A percentile compares a stretch with the other conserved stretches of the same genome.
Conservation (phyloP, 495 filamentous ascomycete genomes). For the Xylaria nigripes region DNA sequence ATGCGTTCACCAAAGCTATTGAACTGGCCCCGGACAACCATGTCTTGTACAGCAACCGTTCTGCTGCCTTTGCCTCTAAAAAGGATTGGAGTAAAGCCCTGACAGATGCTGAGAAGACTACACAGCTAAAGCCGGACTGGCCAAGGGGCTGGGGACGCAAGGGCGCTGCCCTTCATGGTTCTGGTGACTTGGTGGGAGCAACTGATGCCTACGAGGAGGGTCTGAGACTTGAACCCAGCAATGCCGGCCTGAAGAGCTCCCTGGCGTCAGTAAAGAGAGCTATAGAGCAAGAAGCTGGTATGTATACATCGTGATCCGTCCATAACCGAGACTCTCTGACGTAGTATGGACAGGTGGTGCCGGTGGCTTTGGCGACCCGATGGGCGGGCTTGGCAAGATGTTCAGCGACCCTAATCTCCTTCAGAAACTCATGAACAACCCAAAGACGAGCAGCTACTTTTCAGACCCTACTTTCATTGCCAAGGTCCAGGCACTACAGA, state of each 20-base stretch:
- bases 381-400: constrained; percentile 72
- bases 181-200: constrained; percentile 75
- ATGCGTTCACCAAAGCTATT: constrained; percentile 91
- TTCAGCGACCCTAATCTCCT: constrained; percentile 88
- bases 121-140: constrained; percentile 94
- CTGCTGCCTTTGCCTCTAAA: constrained; percentile 89
- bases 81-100: constrained; percentile 77
- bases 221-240: constrained; percentile 80
- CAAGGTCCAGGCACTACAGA: constrained; percentile 70
- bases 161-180: constrained; percentile 80
- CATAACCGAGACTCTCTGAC: not conserved
- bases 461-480: constrained; percentile 81
- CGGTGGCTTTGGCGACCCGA: constrained; percentile 49
- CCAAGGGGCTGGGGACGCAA: constrained; percentile 91
- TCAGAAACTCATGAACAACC: constrained; percentile 85
- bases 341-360: constrained; percentile 21
- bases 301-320: constrained; percentile 6
- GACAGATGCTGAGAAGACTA: constrained; percentile 85
- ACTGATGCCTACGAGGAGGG: constrained; percentile 86
- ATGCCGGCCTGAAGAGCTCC: constrained; percentile 86
- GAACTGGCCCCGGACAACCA: constrained; percentile 82
- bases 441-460: constrained; percentile 82
- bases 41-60: constrained; percentile 95
- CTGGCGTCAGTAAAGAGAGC: constrained; percentile 74
- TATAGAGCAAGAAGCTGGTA: constrained; percentile 71